Evolutionary conservation across 1,139 yeast species (phyloP).

Genomic region (Saccharomyces hybrid): DNA sequence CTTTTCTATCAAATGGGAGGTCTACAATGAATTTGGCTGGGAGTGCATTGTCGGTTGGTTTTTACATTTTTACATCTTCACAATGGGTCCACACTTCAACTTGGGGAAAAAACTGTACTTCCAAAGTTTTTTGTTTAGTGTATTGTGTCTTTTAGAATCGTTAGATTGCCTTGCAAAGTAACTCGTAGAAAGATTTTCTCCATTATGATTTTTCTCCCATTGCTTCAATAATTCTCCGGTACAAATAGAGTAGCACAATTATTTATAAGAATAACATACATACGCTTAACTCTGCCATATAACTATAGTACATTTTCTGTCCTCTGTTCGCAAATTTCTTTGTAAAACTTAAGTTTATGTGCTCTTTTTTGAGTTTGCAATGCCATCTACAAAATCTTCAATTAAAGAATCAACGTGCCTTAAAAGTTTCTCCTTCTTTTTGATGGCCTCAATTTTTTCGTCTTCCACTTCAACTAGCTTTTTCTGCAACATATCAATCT

Average conservation of each 20-base stretch:
- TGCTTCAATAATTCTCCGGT: slow-evolving; percentile 5
- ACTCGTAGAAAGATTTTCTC: slow-evolving; percentile 6
- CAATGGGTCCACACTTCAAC: slow-evolving; percentile 48
- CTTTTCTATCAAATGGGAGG: neutral
- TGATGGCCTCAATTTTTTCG: slow-evolving; percentile 50
- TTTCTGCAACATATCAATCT: slow-evolving; percentile 55
- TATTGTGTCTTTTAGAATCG: slow-evolving; percentile 35
- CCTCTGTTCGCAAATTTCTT: neutral
- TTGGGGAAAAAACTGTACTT: slow-evolving; percentile 44
- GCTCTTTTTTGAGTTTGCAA: slow-evolving; percentile 21
- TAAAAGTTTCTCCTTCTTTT: slow-evolving; percentile 59
- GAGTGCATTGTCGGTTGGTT: slow-evolving; percentile 50
- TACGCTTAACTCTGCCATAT: neutral
- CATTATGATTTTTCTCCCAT: neutral
- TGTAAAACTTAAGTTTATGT: neutral
- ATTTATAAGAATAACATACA: neutral
- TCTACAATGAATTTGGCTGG: slow-evolving; percentile 32
- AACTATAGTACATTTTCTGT: neutral
- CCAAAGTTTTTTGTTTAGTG: slow-evolving; percentile 56
- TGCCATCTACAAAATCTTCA: slow-evolving; percentile 27
- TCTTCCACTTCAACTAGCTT: slow-evolving; percentile 59
- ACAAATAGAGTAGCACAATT: slow-evolving; percentile 1
- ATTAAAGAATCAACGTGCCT: slow-evolving; percentile 66
- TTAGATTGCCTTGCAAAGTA: slow-evolving; percentile 5
- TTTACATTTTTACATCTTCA: slow-evolving; percentile 45